These are phyloP conservation scores for Aspergillus phoenicis DNA, from an alignment of 2,329 filamentous ascomycete species.

Conservation along the genomic window DNA sequence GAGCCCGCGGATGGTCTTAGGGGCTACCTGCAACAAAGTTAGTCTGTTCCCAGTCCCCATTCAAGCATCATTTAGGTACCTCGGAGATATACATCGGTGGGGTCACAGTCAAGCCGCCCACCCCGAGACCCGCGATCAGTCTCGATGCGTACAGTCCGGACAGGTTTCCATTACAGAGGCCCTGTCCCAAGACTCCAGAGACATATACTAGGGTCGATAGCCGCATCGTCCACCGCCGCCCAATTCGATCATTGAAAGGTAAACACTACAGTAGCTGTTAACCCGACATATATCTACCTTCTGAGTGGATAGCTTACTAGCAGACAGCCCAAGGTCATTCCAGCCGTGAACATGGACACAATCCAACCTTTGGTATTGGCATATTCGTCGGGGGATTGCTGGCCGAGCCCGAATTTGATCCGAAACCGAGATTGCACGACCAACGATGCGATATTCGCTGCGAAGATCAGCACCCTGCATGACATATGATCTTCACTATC, in stretches of 20 bases:
- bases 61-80: not conserved
- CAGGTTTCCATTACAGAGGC: conserved; percentile 17
- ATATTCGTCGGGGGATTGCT: conserved; percentile 20
- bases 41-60: not conserved
- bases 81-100: conserved; percentile 23
- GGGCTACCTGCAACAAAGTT: not conserved
- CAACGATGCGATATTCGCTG: conserved; percentile 26
- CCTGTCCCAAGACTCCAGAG: not conserved
- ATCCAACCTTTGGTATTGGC: conserved; percentile 26
- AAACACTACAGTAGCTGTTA: not conserved
- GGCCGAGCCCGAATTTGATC: conserved; percentile 18
- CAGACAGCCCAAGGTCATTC: conserved; percentile 23
- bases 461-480: not conserved
- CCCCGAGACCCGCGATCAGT: conserved; percentile 20
- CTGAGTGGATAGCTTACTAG: conserved; percentile 8
- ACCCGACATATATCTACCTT: not conserved
- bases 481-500: not conserved
- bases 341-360: conserved; percentile 25
- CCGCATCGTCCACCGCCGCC: conserved; percentile 3
- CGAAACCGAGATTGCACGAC: conserved; percentile 22
- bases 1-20: conserved; percentile 8
- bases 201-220: conserved; percentile 5
- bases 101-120: conserved; percentile 18
- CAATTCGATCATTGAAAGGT: conserved; percentile 4
- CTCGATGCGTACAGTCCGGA: conserved; percentile 21